These are phyloP conservation scores for Cutaneotrichosporon sp. DNA, from an alignment of 1,284 basidiomycete genomes.

Conservation along the genomic window DNA sequence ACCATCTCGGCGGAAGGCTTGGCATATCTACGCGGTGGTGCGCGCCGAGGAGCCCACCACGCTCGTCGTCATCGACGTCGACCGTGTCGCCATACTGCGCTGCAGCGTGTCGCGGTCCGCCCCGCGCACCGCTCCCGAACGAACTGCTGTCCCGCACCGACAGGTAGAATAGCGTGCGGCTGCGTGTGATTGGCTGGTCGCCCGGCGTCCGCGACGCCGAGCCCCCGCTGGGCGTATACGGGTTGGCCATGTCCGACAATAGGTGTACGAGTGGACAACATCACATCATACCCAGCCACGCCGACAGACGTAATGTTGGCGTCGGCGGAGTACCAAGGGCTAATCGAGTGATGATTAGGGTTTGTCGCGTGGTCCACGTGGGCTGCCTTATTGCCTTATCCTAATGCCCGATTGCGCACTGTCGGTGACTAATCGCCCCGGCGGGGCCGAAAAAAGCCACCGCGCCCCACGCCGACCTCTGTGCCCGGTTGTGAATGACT, in stretches of 20 bases:
- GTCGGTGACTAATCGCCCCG: too few species aligned
- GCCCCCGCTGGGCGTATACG: constrained; percentile 1
- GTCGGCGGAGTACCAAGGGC: too few species aligned
- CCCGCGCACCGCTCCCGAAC: constrained; percentile 28
- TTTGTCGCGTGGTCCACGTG: too few species aligned
- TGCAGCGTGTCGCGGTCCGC: constrained; percentile 36
- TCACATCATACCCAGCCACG: background rate
- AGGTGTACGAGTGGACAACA: background rate
- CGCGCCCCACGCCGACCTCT: too few species aligned
- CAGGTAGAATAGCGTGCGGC: constrained; percentile 86
- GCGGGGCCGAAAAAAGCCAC: too few species aligned
- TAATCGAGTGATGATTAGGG: too few species aligned
- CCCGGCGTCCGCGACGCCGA: background rate
- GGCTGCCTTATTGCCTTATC: too few species aligned
- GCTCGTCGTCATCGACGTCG: constrained; percentile 60
- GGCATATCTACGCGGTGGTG: constrained; percentile 55
- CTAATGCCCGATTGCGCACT: too few species aligned
- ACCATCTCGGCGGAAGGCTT: constrained; percentile 64
- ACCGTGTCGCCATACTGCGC: constrained; percentile 43
- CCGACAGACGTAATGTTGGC: background rate
- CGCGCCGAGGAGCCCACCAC: constrained; percentile 61
- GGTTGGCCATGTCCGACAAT: constrained; percentile 7
- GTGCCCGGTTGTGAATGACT: too few species aligned
- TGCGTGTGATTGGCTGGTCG: constrained; percentile 57
- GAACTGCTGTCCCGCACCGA: constrained; percentile 82